These are phyloP conservation scores for Trichosanthes truncata DNA, from an alignment of 306 rosid genomes.

Conservation along the genomic window DNA sequence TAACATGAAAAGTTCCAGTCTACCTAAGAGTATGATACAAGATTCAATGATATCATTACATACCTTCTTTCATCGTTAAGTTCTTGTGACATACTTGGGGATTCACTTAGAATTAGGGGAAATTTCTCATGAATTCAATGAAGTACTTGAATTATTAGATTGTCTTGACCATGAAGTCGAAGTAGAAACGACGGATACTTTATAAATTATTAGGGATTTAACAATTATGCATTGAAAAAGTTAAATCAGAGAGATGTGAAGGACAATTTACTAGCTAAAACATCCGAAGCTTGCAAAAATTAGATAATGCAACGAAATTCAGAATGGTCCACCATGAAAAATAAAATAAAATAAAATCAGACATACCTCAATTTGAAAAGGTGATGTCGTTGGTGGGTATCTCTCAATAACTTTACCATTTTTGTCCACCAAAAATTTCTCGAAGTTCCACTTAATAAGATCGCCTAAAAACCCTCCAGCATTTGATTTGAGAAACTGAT, in stretches of 20 bases:
- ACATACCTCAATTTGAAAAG: slow-evolving; percentile 91
- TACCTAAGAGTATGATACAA: neutral
- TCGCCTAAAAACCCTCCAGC: slow-evolving; percentile 90
- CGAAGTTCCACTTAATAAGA: slow-evolving; percentile 87
- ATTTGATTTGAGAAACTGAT: slow-evolving; percentile 82
- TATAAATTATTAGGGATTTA: too few species aligned
- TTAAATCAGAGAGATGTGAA: neutral
- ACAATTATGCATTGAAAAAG: neutral
- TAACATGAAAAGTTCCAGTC: too few species aligned
- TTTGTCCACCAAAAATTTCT: slow-evolving; percentile 92
- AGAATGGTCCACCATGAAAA: neutral
- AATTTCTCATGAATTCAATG: neutral
- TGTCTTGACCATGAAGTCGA: neutral
- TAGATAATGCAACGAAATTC: neutral
- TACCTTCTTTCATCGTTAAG: neutral
- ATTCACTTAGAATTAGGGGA: neutral
- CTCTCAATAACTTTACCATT: slow-evolving; percentile 92
- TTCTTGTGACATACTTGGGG: neutral
- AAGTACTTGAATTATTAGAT: neutral
- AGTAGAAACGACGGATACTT: too few species aligned
- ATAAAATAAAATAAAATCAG: neutral
- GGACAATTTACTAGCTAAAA: neutral
- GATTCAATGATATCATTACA: neutral
- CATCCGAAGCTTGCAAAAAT: neutral
- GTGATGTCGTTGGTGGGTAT: slow-evolving; percentile 89